Base-by-base conservation (phyloP, 495 filamentous ascomycete genomes). In the Daldinia decipiens region DNA sequence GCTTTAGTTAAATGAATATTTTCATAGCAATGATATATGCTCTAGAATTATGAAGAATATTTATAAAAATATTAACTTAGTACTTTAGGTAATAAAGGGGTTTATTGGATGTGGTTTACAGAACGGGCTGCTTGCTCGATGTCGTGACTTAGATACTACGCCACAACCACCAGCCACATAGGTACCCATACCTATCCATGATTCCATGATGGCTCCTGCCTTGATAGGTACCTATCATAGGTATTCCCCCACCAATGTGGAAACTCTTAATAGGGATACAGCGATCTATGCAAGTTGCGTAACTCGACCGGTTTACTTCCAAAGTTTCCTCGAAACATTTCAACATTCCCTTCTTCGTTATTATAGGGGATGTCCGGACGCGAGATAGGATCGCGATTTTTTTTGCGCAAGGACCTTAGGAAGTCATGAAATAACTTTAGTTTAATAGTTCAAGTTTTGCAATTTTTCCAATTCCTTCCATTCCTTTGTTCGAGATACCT, bases 291-390 rank as follows among this genome's bases (percentile, higher is more conserved):
- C 11, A 47, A 9, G 27, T 47, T 47, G 43, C 43, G 21, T 13
- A 47, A 47, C 45, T 53, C 47, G 24, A 52, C 40, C 34, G 5
- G 19, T 40, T 52, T 19, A 24, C 13, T 19, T 59, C 47, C 24
- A 67, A 67, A 67, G 50, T 67, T 55, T 63, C 24, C 51, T 65
- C 39, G 17, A 38, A 58, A 27, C 8, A 17, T 36, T 36, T 56
- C n/a, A 50, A 39, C 60, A 65, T 55, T 55, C 38, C 38, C 6
- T 54, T 15, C 39, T 56, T 47, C 27, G 15, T 40, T 36, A 13
- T 58, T n/a, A 24, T 36, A 66, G 62, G 62, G 68, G 62, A 71
- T 66, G 68, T 71, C 68, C 62, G 68, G 47, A 65, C 40, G 36
- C 55, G 53, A 59, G 45, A 59, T 13, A 67, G 61, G 52, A 56